A percentile compares a stretch with the other conserved stretches of the same genome.
Conservation (phyloP, 306 rosid species). For the Datisca glomerata region DNA sequence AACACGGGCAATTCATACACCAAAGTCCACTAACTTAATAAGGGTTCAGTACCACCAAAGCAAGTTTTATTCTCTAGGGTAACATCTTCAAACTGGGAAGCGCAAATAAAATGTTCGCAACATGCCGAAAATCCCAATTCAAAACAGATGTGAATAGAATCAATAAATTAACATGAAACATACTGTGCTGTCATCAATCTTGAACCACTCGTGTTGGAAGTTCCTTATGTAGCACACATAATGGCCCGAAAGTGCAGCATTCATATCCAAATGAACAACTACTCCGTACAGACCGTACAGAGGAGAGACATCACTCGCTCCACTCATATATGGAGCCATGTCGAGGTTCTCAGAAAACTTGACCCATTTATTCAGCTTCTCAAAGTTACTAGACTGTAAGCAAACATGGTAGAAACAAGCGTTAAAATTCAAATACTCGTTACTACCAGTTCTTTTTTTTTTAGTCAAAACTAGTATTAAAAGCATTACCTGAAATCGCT, state of each 20-base stretch:
- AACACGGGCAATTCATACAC: too few relatives aligned
- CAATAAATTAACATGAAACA: conserved; percentile 3
- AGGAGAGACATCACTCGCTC: conserved; percentile 38
- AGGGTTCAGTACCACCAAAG: too few relatives aligned
- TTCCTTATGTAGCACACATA: conserved; percentile 70
- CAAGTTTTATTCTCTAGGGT: too few relatives aligned
- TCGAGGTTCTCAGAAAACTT: conserved; percentile 53
- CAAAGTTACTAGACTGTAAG: conserved; percentile 60
- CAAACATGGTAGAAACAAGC: conserved; percentile 14
- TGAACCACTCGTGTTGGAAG: conserved; percentile 50
- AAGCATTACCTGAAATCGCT: conserved; percentile 57
- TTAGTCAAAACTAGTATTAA: conserved; percentile 4
- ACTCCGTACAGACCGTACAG: conserved; percentile 59
- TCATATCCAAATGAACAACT: conserved; percentile 76
- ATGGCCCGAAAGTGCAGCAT: conserved; percentile 64
- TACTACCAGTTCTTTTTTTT: too few relatives aligned
- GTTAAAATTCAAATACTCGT: too few relatives aligned
- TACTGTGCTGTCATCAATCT: conserved; percentile 61
- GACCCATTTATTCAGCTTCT: conserved; percentile 55
- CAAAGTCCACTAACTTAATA: too few relatives aligned
- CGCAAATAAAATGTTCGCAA: not conserved
- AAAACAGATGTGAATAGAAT: not conserved
- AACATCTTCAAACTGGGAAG: too few relatives aligned
- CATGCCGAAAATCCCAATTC: too few relatives aligned
- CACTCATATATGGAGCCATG: conserved; percentile 61